Base-by-base conservation (phyloP, 1,284 basidiomycete species). In the Amylostereum areolatum region DNA sequence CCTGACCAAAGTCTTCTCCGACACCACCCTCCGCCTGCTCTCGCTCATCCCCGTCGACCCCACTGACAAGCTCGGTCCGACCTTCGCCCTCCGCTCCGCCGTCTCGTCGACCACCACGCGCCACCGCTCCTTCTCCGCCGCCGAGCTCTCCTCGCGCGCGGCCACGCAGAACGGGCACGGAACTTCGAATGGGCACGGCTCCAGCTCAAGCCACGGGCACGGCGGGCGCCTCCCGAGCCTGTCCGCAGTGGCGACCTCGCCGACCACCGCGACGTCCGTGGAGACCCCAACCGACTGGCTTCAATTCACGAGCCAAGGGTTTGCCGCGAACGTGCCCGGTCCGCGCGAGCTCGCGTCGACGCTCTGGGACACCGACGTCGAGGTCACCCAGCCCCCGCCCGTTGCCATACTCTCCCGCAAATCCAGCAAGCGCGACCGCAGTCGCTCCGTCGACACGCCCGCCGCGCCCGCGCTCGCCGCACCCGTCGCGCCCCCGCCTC, bases 1-100 rank as follows among this genome's bases (percentile, higher is more conserved):
- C 0, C 52, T 70, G 25, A 61, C 66, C 1, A 60, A 59, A 27
- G 54, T 89, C 43, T 78, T 89, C 51, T 69, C 77, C 3, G 85
- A 88, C 49, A 85, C 88, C 50, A 87, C 82, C 0, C 69, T 85
- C 8, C 78, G 80, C 30, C 47, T 81, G 46, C 62, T 82, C 35
- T 74, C 77, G 2, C 67, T 80, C 46, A 58, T 78, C 34, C 73
- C 76, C 36, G 57, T 50, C 0, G 64, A 62, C 3, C 42, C 43
- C 5, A 46, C 48, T 4, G 47, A 53, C 9, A 53, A 50, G 12
- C 47, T 55, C 4, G 27, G 48, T 12, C 49, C 48, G 40, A 47
- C 47, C 40, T 51, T 57, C 55, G 33, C 55, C 49, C 36, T 59
- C 50, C 39, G 52, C n/a, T 18, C 42, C 10, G 18, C 50, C n/a